Percentiles rank a stretch among this genome's conserved stretches.
phyloP scores from a whole-genome alignment of 768 basidiomycete genomes.

The Tricholoma sp. region DNA sequence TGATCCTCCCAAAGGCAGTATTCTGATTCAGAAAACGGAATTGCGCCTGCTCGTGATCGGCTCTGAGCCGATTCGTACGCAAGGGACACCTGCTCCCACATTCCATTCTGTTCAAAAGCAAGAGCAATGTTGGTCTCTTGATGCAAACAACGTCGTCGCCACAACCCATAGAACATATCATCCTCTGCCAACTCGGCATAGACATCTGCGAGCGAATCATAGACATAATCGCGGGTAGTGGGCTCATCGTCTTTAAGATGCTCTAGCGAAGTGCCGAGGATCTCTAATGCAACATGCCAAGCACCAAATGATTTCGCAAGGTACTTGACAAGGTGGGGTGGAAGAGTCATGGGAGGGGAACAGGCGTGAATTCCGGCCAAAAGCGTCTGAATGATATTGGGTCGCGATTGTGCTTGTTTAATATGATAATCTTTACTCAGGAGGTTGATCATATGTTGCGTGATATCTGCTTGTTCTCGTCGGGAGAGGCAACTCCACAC shows the following conservation, averaged over 20 bases:
- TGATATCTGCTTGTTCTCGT: constrained; percentile 83
- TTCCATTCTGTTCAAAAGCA: constrained; percentile 91
- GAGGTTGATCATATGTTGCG: constrained; percentile 83
- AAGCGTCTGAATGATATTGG: constrained; percentile 90
- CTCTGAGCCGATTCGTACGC: constrained; percentile 89
- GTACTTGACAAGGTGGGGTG: constrained; percentile 93
- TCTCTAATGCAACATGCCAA: constrained; percentile 90
- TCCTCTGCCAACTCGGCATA: constrained; percentile 96
- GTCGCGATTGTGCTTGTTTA: constrained; percentile 81
- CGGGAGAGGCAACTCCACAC: constrained; percentile 83
- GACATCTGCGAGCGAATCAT: constrained; percentile 88
- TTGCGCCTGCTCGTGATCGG: constrained; percentile 71
- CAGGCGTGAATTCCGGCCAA: constrained; percentile 84
- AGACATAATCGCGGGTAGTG: constrained; percentile 73
- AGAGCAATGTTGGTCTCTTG: constrained; percentile 84
- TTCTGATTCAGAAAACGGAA: constrained; percentile 92
- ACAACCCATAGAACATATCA: constrained; percentile 95
- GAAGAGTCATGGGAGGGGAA: constrained; percentile 79
- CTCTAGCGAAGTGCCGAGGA: constrained; percentile 78
- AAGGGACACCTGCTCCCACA: constrained; percentile 90
- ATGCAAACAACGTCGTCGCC: constrained; percentile 87
- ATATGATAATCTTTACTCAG: constrained; percentile 93
- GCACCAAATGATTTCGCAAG: constrained; percentile 93
- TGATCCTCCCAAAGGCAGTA: constrained; percentile 99
- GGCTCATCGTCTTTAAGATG: constrained; percentile 76